These are phyloP conservation scores for Sutorius australiensis DNA, from an alignment of 768 basidiomycete species.

Conservation along the genomic window DNA sequence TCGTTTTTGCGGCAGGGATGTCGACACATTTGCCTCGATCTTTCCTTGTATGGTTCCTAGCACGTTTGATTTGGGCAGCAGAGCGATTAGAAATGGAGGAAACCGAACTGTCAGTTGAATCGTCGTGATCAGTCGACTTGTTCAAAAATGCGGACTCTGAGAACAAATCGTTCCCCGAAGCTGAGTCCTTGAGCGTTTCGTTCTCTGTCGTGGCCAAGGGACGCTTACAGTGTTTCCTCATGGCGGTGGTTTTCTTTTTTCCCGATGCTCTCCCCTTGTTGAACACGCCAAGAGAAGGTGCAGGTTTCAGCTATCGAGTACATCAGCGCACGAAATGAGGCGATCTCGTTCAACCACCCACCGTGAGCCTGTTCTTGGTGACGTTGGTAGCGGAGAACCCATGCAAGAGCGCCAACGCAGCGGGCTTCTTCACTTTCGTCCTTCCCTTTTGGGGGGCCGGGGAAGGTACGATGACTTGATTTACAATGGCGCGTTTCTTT, in stretches of 20 bases:
- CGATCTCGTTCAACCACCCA: constrained; percentile 6
- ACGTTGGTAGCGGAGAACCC: constrained; percentile 38
- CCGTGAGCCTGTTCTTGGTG: constrained; percentile 36
- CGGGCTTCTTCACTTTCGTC: constrained; percentile 21
- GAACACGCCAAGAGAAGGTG: constrained; percentile 33
- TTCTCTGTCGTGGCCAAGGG: background rate
- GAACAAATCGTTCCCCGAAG: constrained; percentile 30
- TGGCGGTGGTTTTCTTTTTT: constrained; percentile 18
- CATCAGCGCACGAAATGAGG: constrained; percentile 1
- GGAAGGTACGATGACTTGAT: constrained; percentile 10
- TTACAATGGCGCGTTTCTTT: constrained; percentile 52
- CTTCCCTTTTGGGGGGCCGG: constrained; percentile 11
- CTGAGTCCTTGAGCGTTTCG: constrained; percentile 6
- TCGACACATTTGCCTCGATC: background rate
- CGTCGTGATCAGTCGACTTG: constrained; percentile 14
- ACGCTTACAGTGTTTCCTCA: constrained; percentile 15
- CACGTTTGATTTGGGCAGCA: constrained; percentile 3
- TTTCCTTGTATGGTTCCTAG: constrained; percentile 2
- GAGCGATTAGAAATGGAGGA: constrained; percentile 21
- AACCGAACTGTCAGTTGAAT: constrained; percentile 5
- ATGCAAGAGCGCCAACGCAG: constrained; percentile 35
- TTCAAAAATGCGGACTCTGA: constrained; percentile 48
- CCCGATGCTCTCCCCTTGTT: constrained; percentile 35
- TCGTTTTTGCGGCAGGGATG: background rate
- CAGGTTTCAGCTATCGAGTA: constrained; percentile 27